Evolutionary conservation across 2,329 filamentous ascomycete genomes (phyloP).

Genomic region (Aspergillus viridinutans): DNA sequence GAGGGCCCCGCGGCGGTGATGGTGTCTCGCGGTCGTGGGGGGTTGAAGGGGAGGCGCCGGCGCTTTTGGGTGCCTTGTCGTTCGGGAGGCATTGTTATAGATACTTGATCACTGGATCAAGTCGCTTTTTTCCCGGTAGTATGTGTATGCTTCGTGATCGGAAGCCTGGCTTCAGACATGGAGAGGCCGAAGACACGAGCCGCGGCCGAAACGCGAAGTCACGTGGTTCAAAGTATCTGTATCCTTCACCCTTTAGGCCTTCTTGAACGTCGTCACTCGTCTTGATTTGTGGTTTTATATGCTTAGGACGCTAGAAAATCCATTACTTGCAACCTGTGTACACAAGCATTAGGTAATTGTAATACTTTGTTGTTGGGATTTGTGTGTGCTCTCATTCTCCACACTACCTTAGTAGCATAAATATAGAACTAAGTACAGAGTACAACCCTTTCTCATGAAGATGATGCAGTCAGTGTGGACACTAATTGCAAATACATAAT

Average conservation of each 20-base stretch:
- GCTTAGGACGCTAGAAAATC: background rate
- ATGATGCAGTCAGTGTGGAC: background rate
- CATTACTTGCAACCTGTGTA: background rate
- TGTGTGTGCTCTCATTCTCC: background rate
- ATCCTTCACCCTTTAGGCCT: background rate
- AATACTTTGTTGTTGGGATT: background rate
- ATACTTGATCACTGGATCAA: background rate
- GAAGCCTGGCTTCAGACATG: background rate
- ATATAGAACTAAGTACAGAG: background rate
- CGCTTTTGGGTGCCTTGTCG: slow-evolving; percentile 32
- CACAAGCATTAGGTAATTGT: background rate
- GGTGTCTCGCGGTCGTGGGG: slow-evolving; percentile 34
- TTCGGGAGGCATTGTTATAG: slow-evolving; percentile 26
- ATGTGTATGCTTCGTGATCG: background rate
- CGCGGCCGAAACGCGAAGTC: slow-evolving; percentile 16
- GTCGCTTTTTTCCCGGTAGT: background rate
- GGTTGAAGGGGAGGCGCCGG: slow-evolving; percentile 42
- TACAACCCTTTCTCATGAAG: background rate
- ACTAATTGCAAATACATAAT: background rate
- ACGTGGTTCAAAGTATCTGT: slow-evolving; percentile 8
- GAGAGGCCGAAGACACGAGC: slow-evolving; percentile 1
- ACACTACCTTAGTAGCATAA: background rate
- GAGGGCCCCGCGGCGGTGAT: slow-evolving; percentile 15
- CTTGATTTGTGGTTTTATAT: background rate
- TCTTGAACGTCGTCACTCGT: background rate